Percentiles rank a stretch among this genome's conserved stretches.
Evolutionary conservation across 768 basidiomycete genomes (phyloP).

Genomic region (Russula ochroleuca): DNA sequence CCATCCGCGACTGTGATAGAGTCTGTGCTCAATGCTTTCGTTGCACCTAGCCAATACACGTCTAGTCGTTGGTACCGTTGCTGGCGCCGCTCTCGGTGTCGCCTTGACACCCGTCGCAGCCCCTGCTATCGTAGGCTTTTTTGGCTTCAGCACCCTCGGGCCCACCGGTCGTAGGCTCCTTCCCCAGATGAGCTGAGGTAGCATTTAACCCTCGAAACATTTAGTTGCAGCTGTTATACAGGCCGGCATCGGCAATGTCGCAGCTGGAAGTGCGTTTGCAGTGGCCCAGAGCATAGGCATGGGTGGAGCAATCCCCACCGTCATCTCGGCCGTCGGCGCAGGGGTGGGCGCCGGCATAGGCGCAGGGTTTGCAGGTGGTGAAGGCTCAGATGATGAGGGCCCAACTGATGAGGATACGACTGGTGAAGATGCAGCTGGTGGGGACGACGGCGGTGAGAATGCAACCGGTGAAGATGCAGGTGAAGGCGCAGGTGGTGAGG

Average conservation of each 20-base stretch:
- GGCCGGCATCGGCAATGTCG: slow-evolving; percentile 20
- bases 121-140: not conserved
- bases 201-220: not conserved
- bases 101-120: not conserved
- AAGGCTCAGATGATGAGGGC: too few relatives aligned
- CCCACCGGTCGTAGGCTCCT: slow-evolving; percentile 12
- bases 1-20: not conserved
- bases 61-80: not conserved
- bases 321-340: not conserved
- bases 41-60: not conserved
- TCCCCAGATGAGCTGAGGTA: too few relatives aligned
- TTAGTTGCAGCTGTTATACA: slow-evolving; percentile 8
- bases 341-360: not conserved
- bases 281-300: slow-evolving; percentile 9
- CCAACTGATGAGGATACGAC: not conserved
- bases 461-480: too few relatives aligned
- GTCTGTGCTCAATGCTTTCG: not conserved
- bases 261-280: slow-evolving; percentile 18
- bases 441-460: too few relatives aligned
- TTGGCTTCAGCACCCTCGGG: slow-evolving; percentile 12
- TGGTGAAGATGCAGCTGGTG: too few relatives aligned
- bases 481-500: too few relatives aligned
- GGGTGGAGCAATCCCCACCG: slow-evolving; percentile 7
- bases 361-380: not conserved
- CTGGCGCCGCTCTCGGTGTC: not conserved